A percentile compares a stretch with the other conserved stretches of the same genome.
Evolutionary conservation across 2,329 filamentous ascomycete species (phyloP).

Genomic region (Sporothrix variecibatus): DNA sequence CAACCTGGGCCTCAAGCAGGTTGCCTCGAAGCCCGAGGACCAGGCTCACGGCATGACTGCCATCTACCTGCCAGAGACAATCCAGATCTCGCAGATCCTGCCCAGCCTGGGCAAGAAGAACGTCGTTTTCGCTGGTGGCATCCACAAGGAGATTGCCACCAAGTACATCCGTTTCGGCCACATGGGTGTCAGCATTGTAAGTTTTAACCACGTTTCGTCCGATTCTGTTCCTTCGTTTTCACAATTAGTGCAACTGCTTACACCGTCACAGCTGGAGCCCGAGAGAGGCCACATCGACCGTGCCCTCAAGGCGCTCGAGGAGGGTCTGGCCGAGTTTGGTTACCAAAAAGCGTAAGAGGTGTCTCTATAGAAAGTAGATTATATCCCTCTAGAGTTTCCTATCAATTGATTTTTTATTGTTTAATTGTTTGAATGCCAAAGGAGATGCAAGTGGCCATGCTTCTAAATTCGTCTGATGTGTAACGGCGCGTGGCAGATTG

Average conservation of each 20-base stretch:
- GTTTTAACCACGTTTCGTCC: slow-evolving; percentile 36
- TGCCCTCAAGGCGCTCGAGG: slow-evolving; percentile 76
- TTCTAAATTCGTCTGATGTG: not conserved
- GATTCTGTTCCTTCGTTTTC: not conserved
- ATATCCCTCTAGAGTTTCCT: not conserved
- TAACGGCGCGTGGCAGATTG: not conserved
- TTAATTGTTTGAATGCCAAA: not conserved
- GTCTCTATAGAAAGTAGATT: slow-evolving; percentile 17
- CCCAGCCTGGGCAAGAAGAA: slow-evolving; percentile 83
- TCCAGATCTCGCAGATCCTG: slow-evolving; percentile 79
- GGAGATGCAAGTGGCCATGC: not conserved
- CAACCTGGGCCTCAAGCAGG: slow-evolving; percentile 81
- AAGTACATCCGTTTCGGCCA: slow-evolving; percentile 96
- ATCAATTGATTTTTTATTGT: not conserved
- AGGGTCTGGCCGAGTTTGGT: slow-evolving; percentile 73
- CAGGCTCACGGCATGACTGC: slow-evolving; percentile 98
- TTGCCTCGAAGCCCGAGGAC: slow-evolving; percentile 81
- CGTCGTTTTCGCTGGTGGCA: slow-evolving; percentile 89
- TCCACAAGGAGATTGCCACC: slow-evolving; percentile 92
- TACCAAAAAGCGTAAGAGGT: slow-evolving; percentile 51
- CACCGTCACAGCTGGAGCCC: slow-evolving; percentile 62
- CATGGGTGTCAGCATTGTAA: slow-evolving; percentile 89
- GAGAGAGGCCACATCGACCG: slow-evolving; percentile 79
- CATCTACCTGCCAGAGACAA: slow-evolving; percentile 85
- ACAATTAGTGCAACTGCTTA: slow-evolving; percentile 20